These are phyloP conservation scores for Penicillium olsonii DNA, from an alignment of 2,329 filamentous ascomycete species.

Conservation along the genomic window DNA sequence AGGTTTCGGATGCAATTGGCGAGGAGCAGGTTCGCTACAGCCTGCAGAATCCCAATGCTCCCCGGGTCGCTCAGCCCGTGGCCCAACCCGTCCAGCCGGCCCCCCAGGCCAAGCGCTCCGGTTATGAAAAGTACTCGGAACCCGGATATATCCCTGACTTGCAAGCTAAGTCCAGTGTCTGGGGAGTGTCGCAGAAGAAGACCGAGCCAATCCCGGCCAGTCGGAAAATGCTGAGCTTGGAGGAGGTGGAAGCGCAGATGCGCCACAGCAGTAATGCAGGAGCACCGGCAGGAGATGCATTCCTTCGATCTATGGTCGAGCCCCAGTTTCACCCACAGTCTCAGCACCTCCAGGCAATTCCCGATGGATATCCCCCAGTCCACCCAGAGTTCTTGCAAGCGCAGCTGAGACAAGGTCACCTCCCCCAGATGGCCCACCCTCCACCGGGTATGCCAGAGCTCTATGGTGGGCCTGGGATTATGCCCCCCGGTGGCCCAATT, in stretches of 20 bases:
- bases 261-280: slow-evolving; percentile 55
- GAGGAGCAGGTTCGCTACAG: slow-evolving; percentile 87
- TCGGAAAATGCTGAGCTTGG: slow-evolving; percentile 88
- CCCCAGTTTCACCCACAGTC: slow-evolving; percentile 35
- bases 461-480: slow-evolving; percentile 45
- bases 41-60: slow-evolving; percentile 65
- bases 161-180: slow-evolving; percentile 89
- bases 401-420: slow-evolving; percentile 36
- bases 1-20: slow-evolving; percentile 80
- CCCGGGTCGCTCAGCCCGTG: slow-evolving; percentile 30
- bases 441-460: slow-evolving; percentile 46
- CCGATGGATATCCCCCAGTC: slow-evolving; percentile 36
- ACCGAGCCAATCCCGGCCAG: slow-evolving; percentile 25
- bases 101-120: slow-evolving; percentile 63
- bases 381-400: slow-evolving; percentile 52
- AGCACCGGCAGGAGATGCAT: slow-evolving; percentile 28
- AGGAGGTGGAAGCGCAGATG: slow-evolving; percentile 96
- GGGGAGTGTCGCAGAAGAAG: slow-evolving; percentile 66
- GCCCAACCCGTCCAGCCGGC: slow-evolving; percentile 45
- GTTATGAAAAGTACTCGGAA: slow-evolving; percentile 89
- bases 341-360: slow-evolving; percentile 32
- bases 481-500: slow-evolving; percentile 59
- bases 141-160: slow-evolving; percentile 84
- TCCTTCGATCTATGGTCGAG: slow-evolving; percentile 32
- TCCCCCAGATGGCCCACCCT: slow-evolving; percentile 40